Evolutionary conservation across 2,329 filamentous ascomycete species (phyloP), one percentile per base, ranked within the genome.

Genomic region (Epichloe gansuensis): DNA sequence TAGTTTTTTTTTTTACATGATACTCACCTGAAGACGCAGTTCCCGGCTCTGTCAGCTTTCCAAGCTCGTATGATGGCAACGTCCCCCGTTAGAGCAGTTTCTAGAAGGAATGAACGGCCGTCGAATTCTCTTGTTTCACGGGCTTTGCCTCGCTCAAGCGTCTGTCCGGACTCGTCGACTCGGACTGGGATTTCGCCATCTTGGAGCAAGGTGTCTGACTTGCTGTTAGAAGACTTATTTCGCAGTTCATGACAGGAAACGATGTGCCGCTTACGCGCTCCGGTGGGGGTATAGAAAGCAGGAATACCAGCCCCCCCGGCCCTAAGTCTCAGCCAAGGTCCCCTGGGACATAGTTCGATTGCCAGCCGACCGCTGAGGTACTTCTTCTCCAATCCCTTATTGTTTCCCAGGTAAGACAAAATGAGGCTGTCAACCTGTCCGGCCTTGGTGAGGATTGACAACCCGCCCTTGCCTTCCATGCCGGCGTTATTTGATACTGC

Each of bases 401-500:
- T 91, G 56, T 84, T 81, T 8, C 87, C 87, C 11, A 91, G 76
- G 56, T 85, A 90, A 5, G 83, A 87, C 23, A 87, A 73, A 54
- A 89, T 81, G 64, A 90, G 78, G 53, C 84, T 81, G 55, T 79
- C 74, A 40, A 91, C 74, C 60, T 89, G 85, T 12, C 85, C 84
- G 0, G 81, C 78, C 51, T 81, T 76, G 0, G 85, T 78, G 34
- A 90, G 74, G 8, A 80, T 76, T 1, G 85, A 81, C 15, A 91
- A 71, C 1, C 87, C 87, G 4, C 82, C 78, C 49, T 76, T 79
- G 31, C 81, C 80, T 40, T 84, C 80, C 34, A 81, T 74, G 27
- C 87, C 87, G 7, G 86, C 86, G 63, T 91, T 91, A 64, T 91
- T 91, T 49, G 85, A 89, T 2, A 90, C 83, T 21, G 85, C 85